A percentile compares a stretch with the other conserved stretches of the same genome.
Evolutionary conservation across 2,329 filamentous ascomycete species (phyloP).

Genomic region (Alternaria panax): DNA sequence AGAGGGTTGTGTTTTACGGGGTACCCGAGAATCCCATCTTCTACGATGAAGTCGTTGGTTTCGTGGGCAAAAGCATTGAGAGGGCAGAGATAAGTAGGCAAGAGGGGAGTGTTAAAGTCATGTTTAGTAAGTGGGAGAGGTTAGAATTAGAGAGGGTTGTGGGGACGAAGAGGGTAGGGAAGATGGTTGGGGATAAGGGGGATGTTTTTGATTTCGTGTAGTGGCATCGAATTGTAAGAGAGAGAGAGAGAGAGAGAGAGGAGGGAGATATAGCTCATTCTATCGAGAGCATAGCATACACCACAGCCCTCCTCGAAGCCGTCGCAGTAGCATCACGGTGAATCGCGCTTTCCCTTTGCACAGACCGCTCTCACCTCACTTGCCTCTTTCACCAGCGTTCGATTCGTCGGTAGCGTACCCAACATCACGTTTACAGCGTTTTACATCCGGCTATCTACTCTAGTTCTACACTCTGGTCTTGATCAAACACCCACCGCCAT

Average conservation of each 20-base stretch:
- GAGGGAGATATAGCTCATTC: too few species aligned
- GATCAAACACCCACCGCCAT: neutral
- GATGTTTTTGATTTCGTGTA: slow-evolving; percentile 96
- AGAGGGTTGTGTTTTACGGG: slow-evolving; percentile 85
- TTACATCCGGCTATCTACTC: too few species aligned
- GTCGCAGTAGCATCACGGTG: too few species aligned
- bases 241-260: too few species aligned
- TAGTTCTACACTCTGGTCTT: neutral
- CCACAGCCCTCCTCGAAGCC: too few species aligned
- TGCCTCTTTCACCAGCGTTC: neutral
- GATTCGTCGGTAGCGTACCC: neutral
- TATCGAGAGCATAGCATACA: too few species aligned
- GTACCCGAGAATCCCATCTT: slow-evolving; percentile 87
- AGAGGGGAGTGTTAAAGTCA: slow-evolving; percentile 57
- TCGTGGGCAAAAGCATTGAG: slow-evolving; percentile 62
- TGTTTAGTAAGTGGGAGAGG: slow-evolving; percentile 90
- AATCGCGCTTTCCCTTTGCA: neutral
- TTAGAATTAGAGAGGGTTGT: slow-evolving; percentile 89
- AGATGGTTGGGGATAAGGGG: slow-evolving; percentile 80
- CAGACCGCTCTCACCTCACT: neutral
- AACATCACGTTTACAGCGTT: too few species aligned
- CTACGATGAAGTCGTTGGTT: slow-evolving; percentile 78
- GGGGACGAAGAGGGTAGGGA: slow-evolving; percentile 78
- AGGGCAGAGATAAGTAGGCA: slow-evolving; percentile 64
- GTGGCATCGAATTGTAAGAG: too few species aligned